Evolutionary conservation across 2,329 filamentous ascomycete species (phyloP), one percentile per base, ranked within the genome.

Genomic region (Onygenales sp.): DNA sequence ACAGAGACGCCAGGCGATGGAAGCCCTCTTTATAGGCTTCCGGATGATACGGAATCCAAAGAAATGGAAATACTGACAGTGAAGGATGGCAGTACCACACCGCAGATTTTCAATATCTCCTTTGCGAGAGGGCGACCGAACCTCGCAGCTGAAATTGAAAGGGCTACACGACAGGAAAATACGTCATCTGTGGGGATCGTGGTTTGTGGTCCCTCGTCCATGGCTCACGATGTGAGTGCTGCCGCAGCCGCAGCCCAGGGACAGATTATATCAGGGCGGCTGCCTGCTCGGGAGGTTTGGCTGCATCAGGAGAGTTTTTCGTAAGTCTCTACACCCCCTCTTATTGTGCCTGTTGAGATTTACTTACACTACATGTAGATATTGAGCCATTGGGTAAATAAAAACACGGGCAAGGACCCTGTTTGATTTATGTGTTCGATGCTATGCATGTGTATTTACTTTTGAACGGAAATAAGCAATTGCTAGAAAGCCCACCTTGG

Each of bases 261-360:
- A 52, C 55, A 56, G 7, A 67, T 72, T 10, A 31, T 74, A 7
- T 66, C 59, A 14, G 65, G 61, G 5, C 60, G 35, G 14, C 21
- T 27, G 2, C 21, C 3, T 27, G 31, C 57, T 1, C 62, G 59
- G 47, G 69, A 71, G 35, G 65, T 77, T 2, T 76, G 74, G 62
- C 56, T 78, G 53, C 75, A 78, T 62, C 68, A 69, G 21, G 75
- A 78, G 62, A 67, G 73, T 52, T 78, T 78, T 57, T 70, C 68
- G 57, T 75, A 60, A 71, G 72, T 71, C 39, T 68, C 55, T 55
- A 47, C 75, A 64, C 35, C 70, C 67, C 39, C 64, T 64, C 11
- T 41, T 41, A 27, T 27, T 27, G 21, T 27, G 3, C 1, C 21
- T 5, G 21, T 27, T 27, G 21, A 27, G 21, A 27, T 27, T 27